These are phyloP conservation scores for Breviolum minutum DNA, from an alignment of 73 alveolate genomes.

Conservation along the genomic window DNA sequence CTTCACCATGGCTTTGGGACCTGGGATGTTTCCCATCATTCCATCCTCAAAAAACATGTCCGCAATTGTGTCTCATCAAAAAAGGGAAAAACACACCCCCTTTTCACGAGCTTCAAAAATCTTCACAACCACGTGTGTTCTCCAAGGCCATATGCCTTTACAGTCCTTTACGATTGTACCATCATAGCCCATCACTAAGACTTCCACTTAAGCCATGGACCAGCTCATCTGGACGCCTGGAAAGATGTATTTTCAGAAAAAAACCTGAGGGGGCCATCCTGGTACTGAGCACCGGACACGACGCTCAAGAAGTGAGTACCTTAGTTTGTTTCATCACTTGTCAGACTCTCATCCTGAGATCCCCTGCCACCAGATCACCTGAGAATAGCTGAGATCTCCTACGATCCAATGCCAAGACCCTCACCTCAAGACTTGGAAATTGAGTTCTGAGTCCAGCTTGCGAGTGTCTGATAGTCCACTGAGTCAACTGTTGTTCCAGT, in stretches of 20 bases:
- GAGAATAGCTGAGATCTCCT: neutral
- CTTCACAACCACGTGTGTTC: too few relatives aligned
- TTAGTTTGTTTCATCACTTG: neutral
- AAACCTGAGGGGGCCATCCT: neutral
- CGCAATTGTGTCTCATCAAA: too few relatives aligned
- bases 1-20: constrained; percentile 79
- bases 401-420: constrained; percentile 59
- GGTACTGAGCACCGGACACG: constrained; percentile 4
- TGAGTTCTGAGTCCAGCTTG: too few relatives aligned
- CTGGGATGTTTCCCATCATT: neutral
- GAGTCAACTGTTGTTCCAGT: too few relatives aligned
- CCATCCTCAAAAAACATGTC: too few relatives aligned
- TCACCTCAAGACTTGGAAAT: constrained; percentile 17
- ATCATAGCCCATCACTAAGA: neutral
- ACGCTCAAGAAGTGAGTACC: constrained; percentile 85
- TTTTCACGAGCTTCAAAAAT: too few relatives aligned
- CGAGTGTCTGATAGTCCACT: too few relatives aligned
- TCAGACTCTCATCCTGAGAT: neutral
- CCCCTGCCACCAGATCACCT: neutral
- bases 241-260: neutral
- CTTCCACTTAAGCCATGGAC: constrained; percentile 8
- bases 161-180: too few relatives aligned
- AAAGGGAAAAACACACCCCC: too few relatives aligned
- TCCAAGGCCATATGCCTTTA: too few relatives aligned
- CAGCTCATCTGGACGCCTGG: constrained; percentile 40